Conservation (phyloP, 257 asterid genomes). For the Fraxinus quadrangulata region DNA sequence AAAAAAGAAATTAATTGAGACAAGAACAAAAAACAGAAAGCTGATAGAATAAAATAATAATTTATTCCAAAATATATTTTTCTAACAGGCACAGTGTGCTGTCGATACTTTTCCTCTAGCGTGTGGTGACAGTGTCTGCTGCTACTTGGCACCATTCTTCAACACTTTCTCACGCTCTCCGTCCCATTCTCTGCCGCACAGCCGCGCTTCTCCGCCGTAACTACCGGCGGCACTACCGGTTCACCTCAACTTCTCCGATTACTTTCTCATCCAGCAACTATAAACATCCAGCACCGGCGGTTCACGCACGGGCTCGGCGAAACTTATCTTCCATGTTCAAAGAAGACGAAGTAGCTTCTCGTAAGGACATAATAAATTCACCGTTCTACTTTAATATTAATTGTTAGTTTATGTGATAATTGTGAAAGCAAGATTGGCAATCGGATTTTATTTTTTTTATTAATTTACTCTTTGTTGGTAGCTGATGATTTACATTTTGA, state of each 20-base stretch:
- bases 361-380: slow-evolving; percentile 36
- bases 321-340: slow-evolving; percentile 41
- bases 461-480: slow-evolving; percentile 19
- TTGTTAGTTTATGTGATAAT: neutral
- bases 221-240: slow-evolving; percentile 23
- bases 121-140: slow-evolving; percentile 44
- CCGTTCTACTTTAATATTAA: too few relatives aligned
- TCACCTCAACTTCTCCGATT: slow-evolving; percentile 21
- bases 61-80: too few relatives aligned
- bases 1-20: too few relatives aligned
- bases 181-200: slow-evolving; percentile 32
- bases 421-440: neutral
- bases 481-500: slow-evolving; percentile 72
- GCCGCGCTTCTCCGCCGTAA: slow-evolving; percentile 6
- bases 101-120: neutral
- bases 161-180: slow-evolving; percentile 33
- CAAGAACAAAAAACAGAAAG: too few relatives aligned
- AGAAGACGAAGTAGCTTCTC: slow-evolving; percentile 49
- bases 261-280: slow-evolving; percentile 21
- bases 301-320: slow-evolving; percentile 64
- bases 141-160: slow-evolving; percentile 37
- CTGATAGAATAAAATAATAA: too few relatives aligned
- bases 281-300: slow-evolving; percentile 26
- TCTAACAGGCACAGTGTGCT: too few relatives aligned
- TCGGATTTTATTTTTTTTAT: neutral